Conservation (phyloP, 2,329 filamentous ascomycete species). For the Talaromyces sp. region DNA sequence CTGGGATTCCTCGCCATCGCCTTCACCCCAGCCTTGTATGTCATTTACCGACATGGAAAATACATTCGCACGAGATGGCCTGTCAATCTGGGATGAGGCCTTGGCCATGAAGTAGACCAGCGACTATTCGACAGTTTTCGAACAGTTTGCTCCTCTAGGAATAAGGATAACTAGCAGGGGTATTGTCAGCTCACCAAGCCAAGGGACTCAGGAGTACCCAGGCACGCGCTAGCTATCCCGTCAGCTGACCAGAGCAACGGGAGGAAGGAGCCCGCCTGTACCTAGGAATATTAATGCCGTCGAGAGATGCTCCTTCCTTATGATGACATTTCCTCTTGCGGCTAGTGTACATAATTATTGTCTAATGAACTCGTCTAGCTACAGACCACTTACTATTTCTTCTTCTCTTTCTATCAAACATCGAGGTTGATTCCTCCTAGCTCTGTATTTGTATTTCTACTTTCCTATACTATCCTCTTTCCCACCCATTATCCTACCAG, state of each 20-base stretch:
- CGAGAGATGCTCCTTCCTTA: neutral
- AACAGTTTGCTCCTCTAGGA: neutral
- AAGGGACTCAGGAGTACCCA: neutral
- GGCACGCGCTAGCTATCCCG: neutral
- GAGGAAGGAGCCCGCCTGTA: neutral
- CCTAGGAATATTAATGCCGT: neutral
- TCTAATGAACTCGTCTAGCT: neutral
- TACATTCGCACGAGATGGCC: slow-evolving; percentile 18
- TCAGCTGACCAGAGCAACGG: neutral
- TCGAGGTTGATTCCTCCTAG: neutral
- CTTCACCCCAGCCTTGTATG: slow-evolving; percentile 34
- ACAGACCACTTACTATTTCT: neutral
- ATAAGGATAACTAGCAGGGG: neutral
- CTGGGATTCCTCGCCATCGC: slow-evolving; percentile 50
- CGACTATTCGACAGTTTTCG: neutral
- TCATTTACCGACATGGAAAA: slow-evolving; percentile 26
- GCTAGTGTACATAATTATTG: neutral
- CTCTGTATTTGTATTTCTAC: neutral
- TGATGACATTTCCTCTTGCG: neutral
- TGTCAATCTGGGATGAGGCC: slow-evolving; percentile 7
- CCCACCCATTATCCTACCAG: neutral
- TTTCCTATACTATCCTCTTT: neutral
- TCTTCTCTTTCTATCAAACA: neutral
- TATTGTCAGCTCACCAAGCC: neutral
- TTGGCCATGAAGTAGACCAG: neutral